These are phyloP conservation scores for Pichia pseudocactophila DNA, from an alignment of 805 yeast species.

Conservation along the genomic window DNA sequence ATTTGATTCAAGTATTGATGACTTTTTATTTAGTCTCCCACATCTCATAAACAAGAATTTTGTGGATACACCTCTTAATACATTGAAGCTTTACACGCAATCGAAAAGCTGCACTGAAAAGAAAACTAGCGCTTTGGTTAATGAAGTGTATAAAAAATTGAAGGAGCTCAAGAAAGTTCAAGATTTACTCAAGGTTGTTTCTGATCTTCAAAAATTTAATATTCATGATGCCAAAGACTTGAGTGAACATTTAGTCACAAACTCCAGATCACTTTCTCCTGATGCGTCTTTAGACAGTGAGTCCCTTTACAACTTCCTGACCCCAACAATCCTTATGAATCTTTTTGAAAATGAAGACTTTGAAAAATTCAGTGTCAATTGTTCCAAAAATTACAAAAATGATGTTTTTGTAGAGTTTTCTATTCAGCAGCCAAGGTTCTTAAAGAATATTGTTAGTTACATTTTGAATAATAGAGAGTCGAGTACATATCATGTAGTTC, in stretches of 20 bases:
- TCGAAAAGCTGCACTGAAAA: conserved; percentile 7
- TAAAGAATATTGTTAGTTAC: conserved; percentile 11
- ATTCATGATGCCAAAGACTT: conserved; percentile 11
- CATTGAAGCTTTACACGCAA: conserved; percentile 25
- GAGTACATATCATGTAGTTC: not conserved
- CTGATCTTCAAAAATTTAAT: conserved; percentile 8
- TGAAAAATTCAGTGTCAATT: conserved; percentile 16
- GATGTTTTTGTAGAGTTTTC: conserved; percentile 16
- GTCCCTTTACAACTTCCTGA: conserved; percentile 27
- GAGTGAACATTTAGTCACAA: conserved; percentile 6
- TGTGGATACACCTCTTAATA: conserved; percentile 25
- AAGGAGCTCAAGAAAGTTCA: conserved; percentile 1
- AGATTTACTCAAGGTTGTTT: conserved; percentile 4
- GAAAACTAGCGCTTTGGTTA: conserved; percentile 1
- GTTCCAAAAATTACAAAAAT: conserved; percentile 18
- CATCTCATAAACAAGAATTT: conserved; percentile 24
- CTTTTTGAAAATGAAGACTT: conserved; percentile 24
- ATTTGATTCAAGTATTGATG: conserved; percentile 23
- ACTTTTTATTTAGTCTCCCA: conserved; percentile 30
- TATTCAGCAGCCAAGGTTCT: conserved; percentile 9
- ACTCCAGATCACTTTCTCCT: conserved; percentile 8
- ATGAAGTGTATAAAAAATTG: conserved; percentile 6
- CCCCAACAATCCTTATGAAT: conserved; percentile 26
- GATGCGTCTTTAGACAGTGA: conserved; percentile 1
- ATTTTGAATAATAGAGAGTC: not conserved